Conservation (phyloP, 2,329 filamentous ascomycete genomes). For the Alternaria sp. region DNA sequence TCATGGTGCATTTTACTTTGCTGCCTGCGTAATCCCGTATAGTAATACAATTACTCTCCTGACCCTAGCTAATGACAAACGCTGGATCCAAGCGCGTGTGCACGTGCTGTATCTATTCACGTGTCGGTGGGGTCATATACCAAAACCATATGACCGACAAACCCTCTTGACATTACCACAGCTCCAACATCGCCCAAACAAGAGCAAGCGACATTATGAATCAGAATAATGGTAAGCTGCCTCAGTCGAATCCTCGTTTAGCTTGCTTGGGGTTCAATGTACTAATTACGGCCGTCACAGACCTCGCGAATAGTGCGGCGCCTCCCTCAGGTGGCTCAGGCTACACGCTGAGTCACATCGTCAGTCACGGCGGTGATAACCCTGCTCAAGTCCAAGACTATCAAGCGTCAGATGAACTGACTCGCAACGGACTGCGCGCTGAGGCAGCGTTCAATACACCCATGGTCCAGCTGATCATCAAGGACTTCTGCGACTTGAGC, state of each 20-base stretch:
- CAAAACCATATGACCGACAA: neutral
- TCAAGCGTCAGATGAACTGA: neutral
- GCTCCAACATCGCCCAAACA: neutral
- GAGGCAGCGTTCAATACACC: neutral
- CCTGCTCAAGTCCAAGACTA: neutral
- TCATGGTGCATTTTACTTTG: neutral
- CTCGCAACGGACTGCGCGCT: neutral
- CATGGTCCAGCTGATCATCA: neutral
- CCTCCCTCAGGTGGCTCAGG: neutral
- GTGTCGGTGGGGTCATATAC: neutral
- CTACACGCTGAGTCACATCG: neutral
- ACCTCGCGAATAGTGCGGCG: neutral
- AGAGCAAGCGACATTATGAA: neutral
- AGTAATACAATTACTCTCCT: neutral
- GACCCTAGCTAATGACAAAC: neutral
- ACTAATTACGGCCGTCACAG: neutral
- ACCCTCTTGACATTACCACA: neutral
- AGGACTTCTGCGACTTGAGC: neutral
- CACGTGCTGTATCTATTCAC: neutral
- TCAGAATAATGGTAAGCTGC: neutral
- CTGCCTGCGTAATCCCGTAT: neutral
- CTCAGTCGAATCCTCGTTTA: neutral
- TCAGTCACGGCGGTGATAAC: neutral
- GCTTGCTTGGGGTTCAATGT: neutral
- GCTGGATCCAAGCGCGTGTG: neutral